A percentile compares a stretch with the other conserved stretches of the same genome.
phyloP scores from a whole-genome alignment of 2,329 filamentous ascomycete species.

The Colletotrichum musae region DNA sequence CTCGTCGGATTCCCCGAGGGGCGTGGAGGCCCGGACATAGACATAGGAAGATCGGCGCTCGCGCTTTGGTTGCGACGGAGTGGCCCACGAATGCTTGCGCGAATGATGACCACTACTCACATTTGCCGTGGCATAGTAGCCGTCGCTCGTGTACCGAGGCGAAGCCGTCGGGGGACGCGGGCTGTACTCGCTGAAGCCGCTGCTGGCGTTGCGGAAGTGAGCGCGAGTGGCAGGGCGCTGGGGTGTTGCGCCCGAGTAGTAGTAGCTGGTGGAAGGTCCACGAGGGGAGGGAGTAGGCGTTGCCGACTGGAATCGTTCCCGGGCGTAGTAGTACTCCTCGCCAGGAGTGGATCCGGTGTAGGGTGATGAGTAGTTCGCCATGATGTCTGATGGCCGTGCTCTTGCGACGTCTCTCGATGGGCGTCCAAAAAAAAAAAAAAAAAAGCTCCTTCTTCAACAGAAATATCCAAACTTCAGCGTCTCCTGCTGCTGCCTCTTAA shows the following conservation, averaged over 20 bases:
- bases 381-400: conserved; percentile 44
- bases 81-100: conserved; percentile 64
- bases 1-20: conserved; percentile 75
- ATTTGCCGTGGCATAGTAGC: conserved; percentile 76
- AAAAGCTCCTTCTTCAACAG: not conserved
- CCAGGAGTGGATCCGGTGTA: conserved; percentile 63
- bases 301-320: conserved; percentile 65
- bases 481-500: conserved; percentile 39
- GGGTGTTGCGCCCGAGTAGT: conserved; percentile 61
- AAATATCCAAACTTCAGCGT: conserved; percentile 25
- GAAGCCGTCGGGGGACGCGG: conserved; percentile 67
- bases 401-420: conserved; percentile 49
- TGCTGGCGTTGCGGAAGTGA: conserved; percentile 62
- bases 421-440: conserved; percentile 44
- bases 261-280: conserved; percentile 65
- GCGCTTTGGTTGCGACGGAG: conserved; percentile 60
- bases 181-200: conserved; percentile 57
- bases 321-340: conserved; percentile 67
- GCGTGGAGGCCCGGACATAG: conserved; percentile 71
- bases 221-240: conserved; percentile 69
- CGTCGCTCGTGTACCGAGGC: conserved; percentile 73
- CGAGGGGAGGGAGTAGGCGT: conserved; percentile 72
- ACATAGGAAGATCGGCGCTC: conserved; percentile 69
- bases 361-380: conserved; percentile 56
- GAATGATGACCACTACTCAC: conserved; percentile 69